Conservation (phyloP, 2,329 filamentous ascomycete species). For the Aspergillus fumigatus region DNA sequence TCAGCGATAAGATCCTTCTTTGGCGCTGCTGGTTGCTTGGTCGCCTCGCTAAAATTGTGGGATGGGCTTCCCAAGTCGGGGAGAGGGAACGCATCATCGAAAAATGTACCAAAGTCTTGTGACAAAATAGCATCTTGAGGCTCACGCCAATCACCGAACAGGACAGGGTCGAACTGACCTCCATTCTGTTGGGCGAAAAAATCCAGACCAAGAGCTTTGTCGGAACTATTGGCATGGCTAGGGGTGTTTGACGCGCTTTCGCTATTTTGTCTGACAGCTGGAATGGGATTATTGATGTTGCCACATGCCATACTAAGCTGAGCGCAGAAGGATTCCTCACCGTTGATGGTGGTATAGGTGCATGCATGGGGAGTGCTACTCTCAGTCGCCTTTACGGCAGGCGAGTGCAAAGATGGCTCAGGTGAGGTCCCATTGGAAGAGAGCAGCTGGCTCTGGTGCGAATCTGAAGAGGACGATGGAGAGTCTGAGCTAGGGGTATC, state of each 20-base stretch:
- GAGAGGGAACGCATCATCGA: conserved; percentile 72
- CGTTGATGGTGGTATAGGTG: conserved; percentile 29
- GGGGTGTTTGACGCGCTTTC: conserved; percentile 28
- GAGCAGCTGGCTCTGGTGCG: conserved; percentile 38
- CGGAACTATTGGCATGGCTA: conserved; percentile 10
- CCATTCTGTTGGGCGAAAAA: conserved; percentile 77
- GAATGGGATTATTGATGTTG: conserved; percentile 42
- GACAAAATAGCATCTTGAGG: conserved; percentile 76
- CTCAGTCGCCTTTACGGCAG: conserved; percentile 36
- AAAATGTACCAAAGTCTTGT: conserved; percentile 66
- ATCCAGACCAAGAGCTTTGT: conserved; percentile 43
- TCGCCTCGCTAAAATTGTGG: conserved; percentile 51
- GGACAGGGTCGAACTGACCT: conserved; percentile 81
- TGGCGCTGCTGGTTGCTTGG: conserved; percentile 25
- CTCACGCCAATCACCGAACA: conserved; percentile 91
- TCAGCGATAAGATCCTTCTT: conserved; percentile 72
- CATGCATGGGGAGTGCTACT: conserved; percentile 25
- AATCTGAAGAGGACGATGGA: conserved; percentile 46
- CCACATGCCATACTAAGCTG: conserved; percentile 44
- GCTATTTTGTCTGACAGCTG: conserved; percentile 33
- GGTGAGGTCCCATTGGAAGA: conserved; percentile 50
- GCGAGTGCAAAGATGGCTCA: conserved; percentile 42
- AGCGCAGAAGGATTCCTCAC: conserved; percentile 44
- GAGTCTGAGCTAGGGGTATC: conserved; percentile 43
- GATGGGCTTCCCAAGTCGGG: conserved; percentile 76